Percentiles rank a stretch among this genome's conserved stretches.
phyloP scores from a whole-genome alignment of 1,284 basidiomycete genomes.

The Omphalotus olearius region DNA sequence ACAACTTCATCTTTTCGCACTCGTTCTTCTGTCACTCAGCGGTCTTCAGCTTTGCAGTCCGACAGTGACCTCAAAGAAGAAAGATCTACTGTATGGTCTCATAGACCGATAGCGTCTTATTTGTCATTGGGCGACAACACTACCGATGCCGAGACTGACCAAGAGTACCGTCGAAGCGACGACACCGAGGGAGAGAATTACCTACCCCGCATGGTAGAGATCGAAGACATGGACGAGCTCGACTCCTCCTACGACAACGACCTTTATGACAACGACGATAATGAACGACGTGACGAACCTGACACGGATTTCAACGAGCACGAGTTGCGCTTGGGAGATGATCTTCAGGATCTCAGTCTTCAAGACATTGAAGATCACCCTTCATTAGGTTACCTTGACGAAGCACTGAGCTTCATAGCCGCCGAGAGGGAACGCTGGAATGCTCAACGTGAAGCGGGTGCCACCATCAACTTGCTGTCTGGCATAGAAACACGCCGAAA shows the following conservation, averaged over 20 bases:
- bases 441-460: conserved; percentile 37
- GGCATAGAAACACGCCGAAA: conserved; percentile 38
- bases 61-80: conserved; percentile 27
- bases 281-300: conserved; percentile 16
- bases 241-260: conserved; percentile 11
- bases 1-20: conserved; percentile 26
- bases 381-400: conserved; percentile 60
- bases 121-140: conserved; percentile 29
- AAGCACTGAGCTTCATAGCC: conserved; percentile 62
- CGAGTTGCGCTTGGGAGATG: conserved; percentile 5
- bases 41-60: conserved; percentile 37
- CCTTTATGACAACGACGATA: conserved; percentile 15
- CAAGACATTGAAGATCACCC: conserved; percentile 30
- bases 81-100: conserved; percentile 63
- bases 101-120: conserved; percentile 59
- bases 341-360: conserved; percentile 10
- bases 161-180: conserved; percentile 17
- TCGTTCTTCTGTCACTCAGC: conserved; percentile 20
- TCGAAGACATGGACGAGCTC: conserved; percentile 13
- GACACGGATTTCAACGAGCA: conserved; percentile 7
- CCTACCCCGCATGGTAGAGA: conserved; percentile 12
- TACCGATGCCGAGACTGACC: conserved; percentile 16
- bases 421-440: conserved; percentile 53
- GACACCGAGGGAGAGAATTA: not conserved
- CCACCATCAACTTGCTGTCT: conserved; percentile 21